phyloP scores from a whole-genome alignment of 208 protist genomes.

The Leishmania martiniquensis region DNA sequence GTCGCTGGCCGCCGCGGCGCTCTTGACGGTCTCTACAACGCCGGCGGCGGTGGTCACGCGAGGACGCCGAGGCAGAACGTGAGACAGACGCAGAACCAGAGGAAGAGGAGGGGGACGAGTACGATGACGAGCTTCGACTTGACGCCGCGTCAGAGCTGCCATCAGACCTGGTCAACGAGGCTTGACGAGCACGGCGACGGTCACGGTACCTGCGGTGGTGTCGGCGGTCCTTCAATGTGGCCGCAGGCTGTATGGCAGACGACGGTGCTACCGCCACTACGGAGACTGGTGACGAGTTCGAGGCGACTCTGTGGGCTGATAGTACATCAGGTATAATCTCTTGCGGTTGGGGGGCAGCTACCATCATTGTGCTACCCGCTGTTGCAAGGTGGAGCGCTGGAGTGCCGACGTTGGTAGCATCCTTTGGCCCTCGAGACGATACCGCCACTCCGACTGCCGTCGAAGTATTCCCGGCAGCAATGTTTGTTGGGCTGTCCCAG shows the following conservation, averaged over 20 bases:
- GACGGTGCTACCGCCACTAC: neutral
- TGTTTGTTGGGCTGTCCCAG: neutral
- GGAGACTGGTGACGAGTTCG: neutral
- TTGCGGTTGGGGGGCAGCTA: neutral
- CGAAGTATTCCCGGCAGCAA: neutral
- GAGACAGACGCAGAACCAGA: constrained; percentile 3
- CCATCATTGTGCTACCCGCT: neutral
- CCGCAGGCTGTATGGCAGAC: neutral
- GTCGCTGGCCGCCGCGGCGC: constrained; percentile 9
- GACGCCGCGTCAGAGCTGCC: neutral
- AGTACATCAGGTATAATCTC: neutral
- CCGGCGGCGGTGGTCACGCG: constrained; percentile 7
- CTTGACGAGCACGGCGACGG: constrained; percentile 4
- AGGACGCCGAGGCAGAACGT: constrained; percentile 5
- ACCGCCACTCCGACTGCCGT: neutral
- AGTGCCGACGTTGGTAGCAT: neutral
- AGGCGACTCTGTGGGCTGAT: constrained; percentile 1
- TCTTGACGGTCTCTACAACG: constrained; percentile 5
- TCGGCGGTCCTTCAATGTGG: constrained; percentile 10
- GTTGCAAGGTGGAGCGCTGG: neutral
- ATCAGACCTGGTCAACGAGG: neutral
- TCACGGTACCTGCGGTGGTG: constrained; percentile 18
- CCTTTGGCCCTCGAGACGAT: constrained; percentile 4
- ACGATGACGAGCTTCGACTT: neutral
- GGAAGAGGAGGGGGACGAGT: constrained; percentile 2